Base-by-base conservation (phyloP, 345 rosid species). In the Brassica rapa region DNA sequence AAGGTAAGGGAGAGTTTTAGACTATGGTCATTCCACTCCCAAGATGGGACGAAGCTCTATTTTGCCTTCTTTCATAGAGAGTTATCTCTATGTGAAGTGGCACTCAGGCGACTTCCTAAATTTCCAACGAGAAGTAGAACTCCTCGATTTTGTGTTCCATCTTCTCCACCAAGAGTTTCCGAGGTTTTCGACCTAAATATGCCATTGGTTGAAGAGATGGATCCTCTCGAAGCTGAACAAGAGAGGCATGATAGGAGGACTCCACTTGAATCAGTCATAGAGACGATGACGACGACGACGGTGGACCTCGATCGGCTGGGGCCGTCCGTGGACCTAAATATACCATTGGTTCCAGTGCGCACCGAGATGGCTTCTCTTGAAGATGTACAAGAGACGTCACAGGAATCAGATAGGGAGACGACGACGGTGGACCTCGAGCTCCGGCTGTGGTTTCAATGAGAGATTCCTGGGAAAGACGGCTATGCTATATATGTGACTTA, bases 1-100 rank as follows among this genome's bases (percentile, higher is more conserved):
- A 51, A n/a, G 60, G 24, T 53, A 55, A 1, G 1, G 0, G n/a
- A 55, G 3, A 25, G 0, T 7, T 5, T 71, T 65, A 14, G 6
- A 0, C 4, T 65, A 4, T 77, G 81, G 81, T 64, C 76, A 1
- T 77, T 77, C 55, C 81, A 11, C 39, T 37, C 76, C 8, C 57
- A 0, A 30, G 6, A 3, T 7, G 67, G 46, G 24, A 39, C 3
- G 19, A 51, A 51, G n/a, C 77, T 78, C 35, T 65, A 3, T 65
- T 6, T 78, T 39, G 81, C 70, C 11, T 0, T 70, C n/a, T 27
- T 0, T n/a, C 51, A 49, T 41, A 41, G 49, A 41, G 49, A 41
- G 49, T 41, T 41, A 41, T 41, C 49, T 41, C 49, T 12, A 41
- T 41, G 49, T 41, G 49, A 41, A 41, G 49, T 10, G 49, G 49